Base-by-base conservation (phyloP, 2,329 filamentous ascomycete species). In the Alternaria consortialis region DNA sequence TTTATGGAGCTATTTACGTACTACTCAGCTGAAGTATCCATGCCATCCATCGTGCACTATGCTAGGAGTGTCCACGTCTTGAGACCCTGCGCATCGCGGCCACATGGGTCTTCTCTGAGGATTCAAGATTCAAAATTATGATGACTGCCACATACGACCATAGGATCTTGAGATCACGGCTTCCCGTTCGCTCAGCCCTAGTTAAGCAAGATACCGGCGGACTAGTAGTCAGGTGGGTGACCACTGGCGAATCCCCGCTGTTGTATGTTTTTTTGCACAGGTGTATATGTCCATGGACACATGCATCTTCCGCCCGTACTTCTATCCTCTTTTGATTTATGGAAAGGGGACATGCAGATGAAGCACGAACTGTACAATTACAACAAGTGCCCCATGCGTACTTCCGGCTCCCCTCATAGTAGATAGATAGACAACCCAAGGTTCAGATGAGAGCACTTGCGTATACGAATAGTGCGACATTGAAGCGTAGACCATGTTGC, bases 131-230 rank as follows among this genome's bases (percentile, higher is more conserved):
- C 9, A 11, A 7, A n/a, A 8, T 32, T 27, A 2, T 20, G 11
- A 11, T 23, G 11, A 27, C 47, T 42, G 25, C n/a, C 15, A 61
- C 61, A 63, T 63, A 64, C 54, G 62, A 58, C 58, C 58, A 64
- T 9, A 63, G 61, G 61, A 34, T 20, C 20, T 20, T 20, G 20
- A 20, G 20, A 20, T 20, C 20, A 20, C 20, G 20, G 20, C 20
- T 20, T 61, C 57, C 58, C 61, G 61, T 61, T 27, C 36, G 53
- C 37, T 63, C 53, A 20, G 20, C 20, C 20, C 20, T 20, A 20
- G 20, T 20, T 20, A 20, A 20, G 20, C 20, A 20, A 20, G 20
- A 20, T 20, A 63, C 61, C 51, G 51, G 56, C 51, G 36, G 36
- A 40, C 7, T 48, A 55, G 56, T 48, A 58, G 51, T 42, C 36